These are phyloP conservation scores for Neurospora sp. DNA, from an alignment of 495 filamentous ascomycete species.

Conservation along the genomic window DNA sequence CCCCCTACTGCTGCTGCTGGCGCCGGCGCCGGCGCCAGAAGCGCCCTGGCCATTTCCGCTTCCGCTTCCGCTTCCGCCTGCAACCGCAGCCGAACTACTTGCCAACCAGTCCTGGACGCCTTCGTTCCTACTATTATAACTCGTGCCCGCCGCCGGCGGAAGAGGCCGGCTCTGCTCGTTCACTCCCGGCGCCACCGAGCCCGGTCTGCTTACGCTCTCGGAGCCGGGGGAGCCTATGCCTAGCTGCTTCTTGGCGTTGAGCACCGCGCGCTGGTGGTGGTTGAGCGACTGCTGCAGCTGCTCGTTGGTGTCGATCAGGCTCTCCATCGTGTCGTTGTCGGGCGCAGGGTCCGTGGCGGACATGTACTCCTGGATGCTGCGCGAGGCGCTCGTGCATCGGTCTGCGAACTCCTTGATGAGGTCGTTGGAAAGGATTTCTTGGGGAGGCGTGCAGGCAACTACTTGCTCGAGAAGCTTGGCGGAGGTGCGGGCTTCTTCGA, in stretches of 20 bases:
- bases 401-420: slow-evolving; percentile 87
- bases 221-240: slow-evolving; percentile 6
- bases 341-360: slow-evolving; percentile 62
- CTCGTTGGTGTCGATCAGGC: slow-evolving; percentile 90
- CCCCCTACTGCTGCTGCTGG: slow-evolving; percentile 15
- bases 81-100: slow-evolving; percentile 4
- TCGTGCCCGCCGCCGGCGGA: not conserved
- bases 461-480: slow-evolving; percentile 86
- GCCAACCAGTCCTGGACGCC: slow-evolving; percentile 1
- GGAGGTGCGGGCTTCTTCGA: slow-evolving; percentile 83
- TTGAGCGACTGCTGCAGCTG: slow-evolving; percentile 66
- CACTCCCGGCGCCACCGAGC: slow-evolving; percentile 11
- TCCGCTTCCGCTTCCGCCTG: not conserved
- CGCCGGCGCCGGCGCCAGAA: not conserved
- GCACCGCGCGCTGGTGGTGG: slow-evolving; percentile 69
- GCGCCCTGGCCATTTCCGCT: not conserved
- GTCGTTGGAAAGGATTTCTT: slow-evolving; percentile 70
- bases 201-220: slow-evolving; percentile 10
- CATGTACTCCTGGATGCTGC: slow-evolving; percentile 78
- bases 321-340: slow-evolving; percentile 84
- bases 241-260: slow-evolving; percentile 56
- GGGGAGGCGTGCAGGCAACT: slow-evolving; percentile 66
- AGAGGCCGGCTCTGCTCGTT: slow-evolving; percentile 13
- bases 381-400: slow-evolving; percentile 68
- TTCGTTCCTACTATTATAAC: not conserved